Base-by-base conservation (phyloP, 306 rosid species). In the Rosa chinensis region DNA sequence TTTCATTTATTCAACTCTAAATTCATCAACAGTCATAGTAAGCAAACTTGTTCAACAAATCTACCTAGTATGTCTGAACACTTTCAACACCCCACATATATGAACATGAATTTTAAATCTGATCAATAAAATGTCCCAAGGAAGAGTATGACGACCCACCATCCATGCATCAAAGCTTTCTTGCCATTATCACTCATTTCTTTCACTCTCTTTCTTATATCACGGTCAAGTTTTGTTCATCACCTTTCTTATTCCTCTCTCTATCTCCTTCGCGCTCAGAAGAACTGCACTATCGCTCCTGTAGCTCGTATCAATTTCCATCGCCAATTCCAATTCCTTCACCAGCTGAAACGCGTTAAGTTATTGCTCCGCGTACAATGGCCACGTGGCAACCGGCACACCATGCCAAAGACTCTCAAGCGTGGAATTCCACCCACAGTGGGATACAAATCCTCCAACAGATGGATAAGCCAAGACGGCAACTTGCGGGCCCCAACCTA, bases 351-450 rank as follows among this genome's bases (percentile, higher is more conserved):
- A 83, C 0, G 82, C 86, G 10, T 78, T 78, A 5, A 69, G 11
- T 2, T 88, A 90, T 17, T 91, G 93, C 71, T 91, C 97, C 0
- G 87, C 87, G 6, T 7, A 79, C 1, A 88, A 20, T 0, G 92
- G 89, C 91, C 90, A 87, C 3, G 91, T 43, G 3, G 87, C 92
- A 11, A 88, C 55, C 0, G 94, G 92, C 66, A 89, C 91, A 0
- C 92, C 91, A 2, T 68, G 83, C 73, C 92, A 77, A 1, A 88
- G 10, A 74, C 93, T 88, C 78, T 89, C 97, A 0, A 89, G 67
- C 0, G 8, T 80, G 0, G 93, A 91, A 72, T 89, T 89, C 93
- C 92, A 91, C 3, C 93, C 96, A 0, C 90, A 91, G 1, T 91
- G 92, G 0, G 89, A 88, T 28, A 91, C 85, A 4, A 89, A 91